Evolutionary conservation across 441 rosid species (phyloP), one percentile per base, ranked within the genome.

Genomic region (Gossypium davidsonii): DNA sequence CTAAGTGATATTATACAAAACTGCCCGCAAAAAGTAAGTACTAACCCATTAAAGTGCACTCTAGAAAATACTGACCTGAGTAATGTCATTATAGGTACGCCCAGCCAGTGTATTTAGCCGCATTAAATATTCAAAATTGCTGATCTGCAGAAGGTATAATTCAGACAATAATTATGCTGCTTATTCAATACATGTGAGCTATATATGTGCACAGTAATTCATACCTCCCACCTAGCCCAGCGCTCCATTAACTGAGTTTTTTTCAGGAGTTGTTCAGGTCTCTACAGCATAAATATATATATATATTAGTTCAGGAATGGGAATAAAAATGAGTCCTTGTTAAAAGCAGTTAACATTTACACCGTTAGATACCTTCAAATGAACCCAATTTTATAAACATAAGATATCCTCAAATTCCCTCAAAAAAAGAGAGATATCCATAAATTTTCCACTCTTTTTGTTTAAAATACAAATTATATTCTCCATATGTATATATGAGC

Each of bases 181-280:
- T 73, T 73, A 20, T 14, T 15, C 51, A 55, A 21, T 31, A n/a
- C n/a, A 14, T 12, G 26, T 21, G 53, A 71, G 42, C 12, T 53
- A 2, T n/a, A 34, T 55, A 14, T 39, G 11, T 67, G 15, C 17
- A 49, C 74, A 8, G 42, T 58, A 63, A 76, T 61, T 39, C 78
- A 73, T 90, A 96, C 99, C 99, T 96, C 98, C 94, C 97, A 90
- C 83, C 98, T 92, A 73, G 96, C 96, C 99, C 99, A 96, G 68
- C 95, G 91, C 83, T 96, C 99, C 98, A 89, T 96, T 61, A 96
- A 87, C 71, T 90, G 98, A 74, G 96, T 93, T 82, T 98, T 91
- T 82, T 86, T 88, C 78, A 96, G 78, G 82, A 96, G 96, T 81
- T 93, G 99, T 70, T 96, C 98, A 63, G 98, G 98, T 82, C 98